Base-by-base conservation (phyloP, 768 basidiomycete species). In the Phylloporus sp. region DNA sequence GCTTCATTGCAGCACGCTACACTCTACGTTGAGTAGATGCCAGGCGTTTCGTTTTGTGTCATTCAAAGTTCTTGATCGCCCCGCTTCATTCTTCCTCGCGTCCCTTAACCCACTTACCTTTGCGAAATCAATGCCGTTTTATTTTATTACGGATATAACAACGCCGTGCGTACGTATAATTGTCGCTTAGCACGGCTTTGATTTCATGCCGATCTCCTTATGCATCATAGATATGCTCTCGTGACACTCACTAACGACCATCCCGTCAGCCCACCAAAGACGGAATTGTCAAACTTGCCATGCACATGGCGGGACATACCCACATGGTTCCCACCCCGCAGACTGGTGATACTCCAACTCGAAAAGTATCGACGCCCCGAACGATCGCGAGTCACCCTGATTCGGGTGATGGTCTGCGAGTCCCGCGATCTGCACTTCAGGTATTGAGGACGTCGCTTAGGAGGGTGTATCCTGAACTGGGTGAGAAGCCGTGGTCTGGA, bases 231-330 rank as follows among this genome's bases (percentile, higher is more conserved):
- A n/a, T 3, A 16, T 10, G 13, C 4, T 26, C 20, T 23, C 13
- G 4, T 27, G 44, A 41, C 26, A n/a, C 43, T 53, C 39, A 52
- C 50, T 39, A 36, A 52, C 11, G 26, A 22, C 32, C 16, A 26
- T n/a, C 13, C 15, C 26, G 22, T 38, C 49, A 90, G 88, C 89
- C 90, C 10, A 88, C 81, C 52, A 68, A 77, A 40, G 70, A 82
- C 34, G 78, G 84, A 57, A 61, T 91, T 44, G 66, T 98, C 47
- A 98, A 97, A 68, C 58, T 88, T 59, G 90, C 82, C 3, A 80
- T 88, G 34, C 92, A 97, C 67, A 70, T 74, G 35, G 78, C 81
- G 16, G 95, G 95, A 6, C 84, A 84, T 64, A 87, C 78, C 27
- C 72, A 84, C 55, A 59, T 52, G 57, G 29, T 58, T 22, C 3